phyloP scores from a whole-genome alignment of 1,139 yeast species.

The Protomyces macrosporus region DNA sequence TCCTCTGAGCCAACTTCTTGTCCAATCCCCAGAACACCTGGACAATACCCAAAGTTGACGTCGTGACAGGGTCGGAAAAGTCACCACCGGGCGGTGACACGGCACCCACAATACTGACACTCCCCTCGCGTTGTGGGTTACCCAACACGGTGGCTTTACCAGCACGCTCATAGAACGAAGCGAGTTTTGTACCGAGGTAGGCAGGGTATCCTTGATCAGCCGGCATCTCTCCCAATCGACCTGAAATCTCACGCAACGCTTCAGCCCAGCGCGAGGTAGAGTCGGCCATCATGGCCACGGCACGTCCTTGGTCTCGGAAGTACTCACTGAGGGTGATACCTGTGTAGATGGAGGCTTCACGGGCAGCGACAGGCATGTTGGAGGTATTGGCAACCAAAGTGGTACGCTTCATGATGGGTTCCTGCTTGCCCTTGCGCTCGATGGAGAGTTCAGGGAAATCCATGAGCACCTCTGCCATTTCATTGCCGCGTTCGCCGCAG shows the following conservation, averaged over 20 bases:
- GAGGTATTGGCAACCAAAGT: constrained; percentile 97
- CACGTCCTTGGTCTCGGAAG: constrained; percentile 99
- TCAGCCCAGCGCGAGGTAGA: constrained; percentile 99
- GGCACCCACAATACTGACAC: constrained; percentile 98
- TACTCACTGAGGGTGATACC: constrained; percentile 98
- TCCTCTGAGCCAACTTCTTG: constrained; percentile 97
- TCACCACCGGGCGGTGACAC: constrained; percentile 99
- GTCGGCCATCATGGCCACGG: constrained; percentile 99
- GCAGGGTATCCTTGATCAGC: constrained; percentile 99
- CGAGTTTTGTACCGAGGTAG: constrained; percentile 94
- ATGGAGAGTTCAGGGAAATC: constrained; percentile 97
- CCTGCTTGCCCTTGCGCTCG: constrained; percentile 85
- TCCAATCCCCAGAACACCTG: constrained; percentile 99
- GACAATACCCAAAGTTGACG: constrained; percentile 95
- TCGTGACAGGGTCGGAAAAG: constrained; percentile 98
- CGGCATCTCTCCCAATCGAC: constrained; percentile 99
- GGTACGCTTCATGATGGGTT: constrained; percentile 99
- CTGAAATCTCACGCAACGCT: constrained; percentile 98
- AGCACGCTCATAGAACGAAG: constrained; percentile 98
- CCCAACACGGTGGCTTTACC: constrained; percentile 95
- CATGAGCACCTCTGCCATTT: constrained; percentile 99
- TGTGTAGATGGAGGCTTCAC: constrained; percentile 98
- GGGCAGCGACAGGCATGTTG: constrained; percentile 99
- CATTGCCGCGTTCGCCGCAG: constrained; percentile 92
- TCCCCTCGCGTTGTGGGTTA: constrained; percentile 91